phyloP scores from a whole-genome alignment of 305 asterid species.

The Monarda citriodora region DNA sequence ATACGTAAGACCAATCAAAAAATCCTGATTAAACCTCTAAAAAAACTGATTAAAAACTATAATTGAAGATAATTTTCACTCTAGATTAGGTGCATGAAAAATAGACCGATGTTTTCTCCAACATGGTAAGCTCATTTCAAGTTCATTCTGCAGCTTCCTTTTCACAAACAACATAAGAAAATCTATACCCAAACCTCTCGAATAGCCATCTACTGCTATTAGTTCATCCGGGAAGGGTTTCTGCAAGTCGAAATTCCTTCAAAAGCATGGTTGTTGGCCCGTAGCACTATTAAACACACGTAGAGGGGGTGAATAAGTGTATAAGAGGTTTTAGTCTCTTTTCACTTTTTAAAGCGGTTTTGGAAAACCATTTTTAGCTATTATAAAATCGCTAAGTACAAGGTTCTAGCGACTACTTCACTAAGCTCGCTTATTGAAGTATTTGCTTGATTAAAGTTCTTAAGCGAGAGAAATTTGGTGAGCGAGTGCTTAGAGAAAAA shows the following conservation, averaged over 20 bases:
- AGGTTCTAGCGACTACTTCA: no score
- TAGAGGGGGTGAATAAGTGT: no score
- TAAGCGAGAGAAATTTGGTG: no score
- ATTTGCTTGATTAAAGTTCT: no score
- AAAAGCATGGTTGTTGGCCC: constrained; percentile 30
- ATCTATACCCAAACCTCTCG: constrained; percentile 27
- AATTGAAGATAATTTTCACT: constrained; percentile 4
- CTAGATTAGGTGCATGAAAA: constrained; percentile 24
- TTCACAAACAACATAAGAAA: constrained; percentile 43
- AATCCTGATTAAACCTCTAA: no score
- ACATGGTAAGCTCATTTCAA: constrained; percentile 44
- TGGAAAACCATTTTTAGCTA: no score
- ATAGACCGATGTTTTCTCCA: constrained; percentile 58
- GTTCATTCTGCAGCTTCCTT: constrained; percentile 65
- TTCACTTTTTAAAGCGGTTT: no score
- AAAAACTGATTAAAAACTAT: constrained; percentile 5
- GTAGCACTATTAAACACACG: no score
- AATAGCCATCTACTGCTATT: constrained; percentile 19
- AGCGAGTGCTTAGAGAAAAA: no score
- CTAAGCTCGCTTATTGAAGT: no score
- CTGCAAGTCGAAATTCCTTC: constrained; percentile 44
- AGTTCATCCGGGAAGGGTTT: constrained; percentile 24
- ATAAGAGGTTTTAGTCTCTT: no score
- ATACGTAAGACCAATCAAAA: constrained; percentile 2
- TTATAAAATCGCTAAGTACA: no score